These are phyloP conservation scores for Ustilago crameri DNA, from an alignment of 1,284 basidiomycete species.

Conservation along the genomic window DNA sequence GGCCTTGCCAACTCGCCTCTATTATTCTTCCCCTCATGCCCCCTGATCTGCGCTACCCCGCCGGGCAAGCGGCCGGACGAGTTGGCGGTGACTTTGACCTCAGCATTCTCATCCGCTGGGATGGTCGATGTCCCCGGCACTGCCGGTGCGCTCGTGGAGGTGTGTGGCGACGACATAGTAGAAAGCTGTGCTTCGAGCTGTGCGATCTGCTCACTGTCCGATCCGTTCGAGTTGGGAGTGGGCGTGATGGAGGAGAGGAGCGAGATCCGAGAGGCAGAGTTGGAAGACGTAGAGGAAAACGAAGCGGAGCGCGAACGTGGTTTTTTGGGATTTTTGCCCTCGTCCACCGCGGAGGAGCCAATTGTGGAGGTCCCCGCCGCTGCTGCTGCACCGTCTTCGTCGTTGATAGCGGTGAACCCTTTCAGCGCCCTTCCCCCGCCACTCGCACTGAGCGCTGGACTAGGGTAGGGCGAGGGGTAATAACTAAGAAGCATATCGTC, in stretches of 20 bases:
- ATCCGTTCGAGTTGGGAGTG: neutral
- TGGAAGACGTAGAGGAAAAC: slow-evolving; percentile 10
- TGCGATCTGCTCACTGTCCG: neutral
- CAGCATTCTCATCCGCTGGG: neutral
- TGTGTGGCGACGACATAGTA: slow-evolving; percentile 7
- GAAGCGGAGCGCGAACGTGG: slow-evolving; percentile 16
- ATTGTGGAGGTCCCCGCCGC: slow-evolving; percentile 8
- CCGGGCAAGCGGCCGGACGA: slow-evolving; percentile 45
- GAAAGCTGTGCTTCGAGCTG: slow-evolving; percentile 6
- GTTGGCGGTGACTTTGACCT: slow-evolving; percentile 50
- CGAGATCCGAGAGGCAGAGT: slow-evolving; percentile 8
- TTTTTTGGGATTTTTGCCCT: slow-evolving; percentile 14
- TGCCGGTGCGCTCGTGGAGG: neutral
- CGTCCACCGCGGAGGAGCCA: neutral
- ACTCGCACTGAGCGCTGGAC: slow-evolving; percentile 35
- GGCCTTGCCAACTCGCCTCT: slow-evolving; percentile 37
- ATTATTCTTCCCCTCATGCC: slow-evolving; percentile 45
- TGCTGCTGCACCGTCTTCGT: neutral
- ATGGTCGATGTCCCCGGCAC: neutral
- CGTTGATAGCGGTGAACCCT: slow-evolving; percentile 20
- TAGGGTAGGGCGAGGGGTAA: slow-evolving; percentile 65
- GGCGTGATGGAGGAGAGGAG: slow-evolving; percentile 10
- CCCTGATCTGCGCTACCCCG: slow-evolving; percentile 40
- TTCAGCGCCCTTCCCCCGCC: slow-evolving; percentile 10
- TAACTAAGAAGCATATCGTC: slow-evolving; percentile 67